phyloP scores from a whole-genome alignment of 129 eudicot species.

The Silybum marianum region DNA sequence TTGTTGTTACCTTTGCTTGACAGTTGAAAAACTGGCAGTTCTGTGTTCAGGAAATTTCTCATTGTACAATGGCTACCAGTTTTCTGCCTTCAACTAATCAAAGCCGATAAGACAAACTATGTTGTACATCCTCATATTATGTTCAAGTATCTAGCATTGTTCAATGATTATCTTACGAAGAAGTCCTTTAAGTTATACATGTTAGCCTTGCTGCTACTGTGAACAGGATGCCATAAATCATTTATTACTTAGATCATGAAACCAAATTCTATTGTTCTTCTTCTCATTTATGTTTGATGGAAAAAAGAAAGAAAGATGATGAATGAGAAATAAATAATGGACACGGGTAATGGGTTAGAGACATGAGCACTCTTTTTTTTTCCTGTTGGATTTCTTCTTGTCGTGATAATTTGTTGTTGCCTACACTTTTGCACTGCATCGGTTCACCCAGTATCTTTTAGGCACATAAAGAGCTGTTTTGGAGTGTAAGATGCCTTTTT shows the following conservation, averaged over 20 bases:
- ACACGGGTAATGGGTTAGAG: slow-evolving; percentile 7
- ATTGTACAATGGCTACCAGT: neutral
- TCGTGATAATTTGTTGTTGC: slow-evolving; percentile 6
- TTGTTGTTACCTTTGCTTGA: neutral
- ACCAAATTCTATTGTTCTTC: neutral
- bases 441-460: neutral
- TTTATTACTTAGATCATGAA: neutral
- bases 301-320: neutral
- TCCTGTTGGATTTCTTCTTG: slow-evolving; percentile 3
- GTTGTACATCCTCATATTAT: neutral
- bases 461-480: neutral
- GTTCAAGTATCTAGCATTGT: neutral
- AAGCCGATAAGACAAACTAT: neutral
- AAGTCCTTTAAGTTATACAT: neutral
- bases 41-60: neutral
- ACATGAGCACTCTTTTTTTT: neutral
- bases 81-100: neutral
- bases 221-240: neutral
- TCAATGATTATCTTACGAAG: neutral
- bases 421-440: neutral
- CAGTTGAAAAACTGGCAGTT: neutral
- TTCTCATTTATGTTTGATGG: neutral
- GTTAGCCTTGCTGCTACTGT: neutral
- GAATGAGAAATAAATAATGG: neutral
- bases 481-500: slow-evolving; percentile 6